Evolutionary conservation across 2,329 filamentous ascomycete genomes (phyloP).

Genomic region (Cladosporium colombiae): DNA sequence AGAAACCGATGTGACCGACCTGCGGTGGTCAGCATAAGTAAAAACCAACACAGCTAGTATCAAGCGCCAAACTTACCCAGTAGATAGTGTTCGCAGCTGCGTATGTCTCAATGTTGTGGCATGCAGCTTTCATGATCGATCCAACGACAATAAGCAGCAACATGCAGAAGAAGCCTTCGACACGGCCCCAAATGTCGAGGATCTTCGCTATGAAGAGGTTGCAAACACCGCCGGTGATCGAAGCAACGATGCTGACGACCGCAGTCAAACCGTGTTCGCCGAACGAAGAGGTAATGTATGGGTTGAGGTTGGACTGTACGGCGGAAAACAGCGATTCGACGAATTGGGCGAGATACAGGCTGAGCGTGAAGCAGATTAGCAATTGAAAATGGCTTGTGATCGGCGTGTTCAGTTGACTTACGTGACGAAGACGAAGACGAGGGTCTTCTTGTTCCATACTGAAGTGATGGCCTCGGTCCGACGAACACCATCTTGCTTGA

Average conservation of each 20-base stretch:
- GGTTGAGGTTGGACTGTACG: slow-evolving; percentile 42
- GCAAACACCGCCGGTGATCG: slow-evolving; percentile 39
- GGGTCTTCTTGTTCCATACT: slow-evolving; percentile 24
- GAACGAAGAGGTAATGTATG: slow-evolving; percentile 45
- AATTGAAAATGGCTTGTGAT: background rate
- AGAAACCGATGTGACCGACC: slow-evolving; percentile 35
- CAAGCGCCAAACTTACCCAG: slow-evolving; percentile 38
- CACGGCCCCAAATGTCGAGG: slow-evolving; percentile 67
- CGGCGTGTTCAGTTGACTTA: background rate
- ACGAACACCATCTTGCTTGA: slow-evolving; percentile 24
- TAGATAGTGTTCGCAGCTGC: slow-evolving; percentile 36
- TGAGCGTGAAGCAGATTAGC: slow-evolving; percentile 24
- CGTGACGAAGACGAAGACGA: slow-evolving; percentile 16
- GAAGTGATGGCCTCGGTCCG: slow-evolving; percentile 24
- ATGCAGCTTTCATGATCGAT: slow-evolving; percentile 34
- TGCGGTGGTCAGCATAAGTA: background rate
- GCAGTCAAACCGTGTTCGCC: slow-evolving; percentile 38
- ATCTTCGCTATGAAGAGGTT: slow-evolving; percentile 63
- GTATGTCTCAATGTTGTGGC: slow-evolving; percentile 33
- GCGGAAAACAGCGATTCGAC: slow-evolving; percentile 51
- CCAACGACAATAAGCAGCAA: slow-evolving; percentile 50
- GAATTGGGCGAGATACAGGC: slow-evolving; percentile 52
- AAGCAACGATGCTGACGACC: slow-evolving; percentile 40
- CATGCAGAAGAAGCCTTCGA: slow-evolving; percentile 62
- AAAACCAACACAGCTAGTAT: background rate